Conservation (phyloP, 306 rosid genomes). For the Cucumis melo region DNA sequence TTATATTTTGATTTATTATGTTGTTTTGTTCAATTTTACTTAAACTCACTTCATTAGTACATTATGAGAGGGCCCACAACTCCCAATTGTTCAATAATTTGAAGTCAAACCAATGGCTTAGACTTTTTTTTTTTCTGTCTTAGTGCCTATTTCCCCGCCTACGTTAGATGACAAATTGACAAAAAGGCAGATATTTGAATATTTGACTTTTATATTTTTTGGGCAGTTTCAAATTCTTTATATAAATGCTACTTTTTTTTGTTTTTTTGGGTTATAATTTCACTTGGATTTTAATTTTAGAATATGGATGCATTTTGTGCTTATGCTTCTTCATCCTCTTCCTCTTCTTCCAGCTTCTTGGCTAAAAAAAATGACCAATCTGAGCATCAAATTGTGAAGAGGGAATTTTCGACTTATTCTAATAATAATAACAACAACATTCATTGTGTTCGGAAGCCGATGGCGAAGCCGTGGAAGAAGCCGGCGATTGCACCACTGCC, state of each 20-base stretch:
- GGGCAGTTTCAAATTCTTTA: not conserved
- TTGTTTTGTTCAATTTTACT: too few relatives aligned
- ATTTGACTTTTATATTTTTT: not conserved
- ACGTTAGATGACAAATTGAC: not conserved
- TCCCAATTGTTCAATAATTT: not conserved
- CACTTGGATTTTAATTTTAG: not conserved
- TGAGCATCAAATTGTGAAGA: not conserved
- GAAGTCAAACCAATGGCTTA: not conserved
- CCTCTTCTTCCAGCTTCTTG: not conserved
- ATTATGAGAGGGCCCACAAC: too few relatives aligned
- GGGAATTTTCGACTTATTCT: not conserved
- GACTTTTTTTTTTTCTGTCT: not conserved
- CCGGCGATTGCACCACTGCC: slow-evolving; percentile 43
- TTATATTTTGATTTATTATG: too few relatives aligned
- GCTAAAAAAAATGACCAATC: not conserved
- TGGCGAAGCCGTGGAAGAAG: slow-evolving; percentile 47
- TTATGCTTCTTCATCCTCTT: not conserved
- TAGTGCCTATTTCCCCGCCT: not conserved
- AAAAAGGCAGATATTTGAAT: not conserved
- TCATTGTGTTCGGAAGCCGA: slow-evolving; percentile 32
- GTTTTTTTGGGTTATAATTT: not conserved
- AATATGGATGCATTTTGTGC: not conserved
- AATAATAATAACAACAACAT: slow-evolving; percentile 11
- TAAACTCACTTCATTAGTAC: too few relatives aligned
- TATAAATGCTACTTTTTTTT: not conserved